phyloP scores from a whole-genome alignment of 495 filamentous ascomycete species.

The Podospora conica region DNA sequence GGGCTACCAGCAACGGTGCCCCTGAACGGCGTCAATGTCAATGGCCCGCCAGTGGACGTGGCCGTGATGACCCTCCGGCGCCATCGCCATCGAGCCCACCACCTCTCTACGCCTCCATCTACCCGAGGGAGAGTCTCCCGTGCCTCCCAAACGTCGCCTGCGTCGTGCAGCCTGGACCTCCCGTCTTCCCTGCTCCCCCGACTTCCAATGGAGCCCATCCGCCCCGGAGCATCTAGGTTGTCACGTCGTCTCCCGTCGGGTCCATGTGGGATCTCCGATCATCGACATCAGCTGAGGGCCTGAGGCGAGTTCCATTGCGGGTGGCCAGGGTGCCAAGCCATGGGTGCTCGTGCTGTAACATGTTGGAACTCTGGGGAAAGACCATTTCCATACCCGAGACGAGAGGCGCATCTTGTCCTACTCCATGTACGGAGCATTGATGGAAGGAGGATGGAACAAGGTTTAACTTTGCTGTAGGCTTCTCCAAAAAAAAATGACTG shows the following conservation, averaged over 20 bases:
- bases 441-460: not conserved
- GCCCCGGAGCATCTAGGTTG: not conserved
- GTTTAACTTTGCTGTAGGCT: not conserved
- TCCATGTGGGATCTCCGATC: not conserved
- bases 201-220: not conserved
- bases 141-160: not conserved
- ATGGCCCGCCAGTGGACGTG: not conserved
- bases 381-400: not conserved
- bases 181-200: not conserved
- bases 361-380: not conserved
- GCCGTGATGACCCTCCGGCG: not conserved
- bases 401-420: not conserved
- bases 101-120: constrained; percentile 4
- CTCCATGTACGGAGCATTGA: too few species aligned
- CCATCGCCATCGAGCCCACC: not conserved
- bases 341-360: not conserved
- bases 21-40: not conserved
- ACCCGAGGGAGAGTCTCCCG: not conserved
- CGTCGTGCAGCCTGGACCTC: not conserved
- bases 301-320: not conserved
- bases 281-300: not conserved
- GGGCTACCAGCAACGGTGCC: not conserved
- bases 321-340: not conserved
- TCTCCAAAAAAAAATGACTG: not conserved
- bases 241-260: not conserved